Evolutionary conservation across 495 filamentous ascomycete genomes (phyloP).

Genomic region (Aspergillus avenaceus): DNA sequence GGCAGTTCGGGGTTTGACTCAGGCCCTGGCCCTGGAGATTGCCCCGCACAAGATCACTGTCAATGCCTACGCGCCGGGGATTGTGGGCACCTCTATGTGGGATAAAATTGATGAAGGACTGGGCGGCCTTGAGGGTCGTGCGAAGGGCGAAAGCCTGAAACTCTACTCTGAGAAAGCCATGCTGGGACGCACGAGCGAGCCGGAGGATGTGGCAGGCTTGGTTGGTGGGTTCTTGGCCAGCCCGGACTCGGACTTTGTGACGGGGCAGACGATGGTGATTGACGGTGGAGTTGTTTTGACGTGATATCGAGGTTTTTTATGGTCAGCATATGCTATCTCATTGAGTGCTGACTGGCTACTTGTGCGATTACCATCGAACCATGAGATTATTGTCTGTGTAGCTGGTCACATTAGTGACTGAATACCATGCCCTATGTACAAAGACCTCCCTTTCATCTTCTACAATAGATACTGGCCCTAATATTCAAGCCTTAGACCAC

Average conservation of each 20-base stretch:
- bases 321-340: too few relatives aligned
- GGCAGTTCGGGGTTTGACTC: slow-evolving; percentile 56
- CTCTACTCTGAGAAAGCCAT: slow-evolving; percentile 45
- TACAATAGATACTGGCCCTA: too few relatives aligned
- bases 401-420: too few relatives aligned
- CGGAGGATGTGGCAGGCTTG: slow-evolving; percentile 55
- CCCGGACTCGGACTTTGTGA: slow-evolving; percentile 53
- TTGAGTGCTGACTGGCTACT: too few relatives aligned
- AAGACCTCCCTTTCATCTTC: too few relatives aligned
- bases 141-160: slow-evolving; percentile 48
- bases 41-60: slow-evolving; percentile 56
- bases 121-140: slow-evolving; percentile 36
- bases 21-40: slow-evolving; percentile 56
- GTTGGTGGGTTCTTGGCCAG: slow-evolving; percentile 55
- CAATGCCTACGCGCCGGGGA: slow-evolving; percentile 60
- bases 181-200: slow-evolving; percentile 46
- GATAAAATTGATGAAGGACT: slow-evolving; percentile 52
- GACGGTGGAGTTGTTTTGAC: slow-evolving; percentile 58
- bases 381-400: too few relatives aligned
- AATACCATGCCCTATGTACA: too few relatives aligned
- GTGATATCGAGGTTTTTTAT: slow-evolving; percentile 21
- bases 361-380: too few relatives aligned
- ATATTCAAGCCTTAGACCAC: too few relatives aligned
- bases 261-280: slow-evolving; percentile 58
- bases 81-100: slow-evolving; percentile 61